These are phyloP conservation scores for Apiospora saccharicola DNA, from an alignment of 2,329 filamentous ascomycete species.

Conservation along the genomic window DNA sequence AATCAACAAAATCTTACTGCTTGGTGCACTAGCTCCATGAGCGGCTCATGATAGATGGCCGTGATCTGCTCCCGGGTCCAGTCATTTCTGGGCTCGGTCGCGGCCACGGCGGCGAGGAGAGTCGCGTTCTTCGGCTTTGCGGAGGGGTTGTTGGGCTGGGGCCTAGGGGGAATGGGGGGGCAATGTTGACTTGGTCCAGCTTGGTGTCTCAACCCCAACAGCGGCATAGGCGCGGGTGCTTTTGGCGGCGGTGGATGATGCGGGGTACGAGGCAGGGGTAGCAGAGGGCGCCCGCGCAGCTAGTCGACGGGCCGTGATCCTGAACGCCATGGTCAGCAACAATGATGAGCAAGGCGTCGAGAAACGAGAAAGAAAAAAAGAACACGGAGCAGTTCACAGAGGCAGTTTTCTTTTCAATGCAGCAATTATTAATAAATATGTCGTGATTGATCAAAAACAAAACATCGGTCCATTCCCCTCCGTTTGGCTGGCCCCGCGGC, in stretches of 20 bases:
- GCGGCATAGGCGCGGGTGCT: conserved; percentile 21
- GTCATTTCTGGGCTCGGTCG: conserved; percentile 68
- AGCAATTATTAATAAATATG: not conserved
- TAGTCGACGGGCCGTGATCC: not conserved
- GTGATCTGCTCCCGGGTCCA: conserved; percentile 86
- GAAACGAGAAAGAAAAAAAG: not conserved
- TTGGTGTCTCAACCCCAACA: not conserved
- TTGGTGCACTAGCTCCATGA: conserved; percentile 80
- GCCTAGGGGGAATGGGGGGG: not conserved
- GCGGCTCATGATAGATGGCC: conserved; percentile 80
- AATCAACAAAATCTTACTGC: conserved; percentile 59
- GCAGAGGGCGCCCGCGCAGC: not conserved
- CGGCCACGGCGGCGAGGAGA: conserved; percentile 62
- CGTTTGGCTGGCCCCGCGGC: not conserved
- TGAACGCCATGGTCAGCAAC: not conserved
- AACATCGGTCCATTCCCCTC: not conserved
- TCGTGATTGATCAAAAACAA: not conserved
- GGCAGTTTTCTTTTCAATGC: not conserved
- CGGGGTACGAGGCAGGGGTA: not conserved
- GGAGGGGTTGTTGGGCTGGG: not conserved
- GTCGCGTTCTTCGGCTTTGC: conserved; percentile 36
- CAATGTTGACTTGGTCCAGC: conserved; percentile 15
- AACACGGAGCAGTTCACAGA: not conserved
- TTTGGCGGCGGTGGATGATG: not conserved
- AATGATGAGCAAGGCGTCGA: not conserved